Percentiles rank a stretch among this genome's conserved stretches.
Evolutionary conservation across 306 rosid genomes (phyloP).

Genomic region (Trichosanthes truncata): DNA sequence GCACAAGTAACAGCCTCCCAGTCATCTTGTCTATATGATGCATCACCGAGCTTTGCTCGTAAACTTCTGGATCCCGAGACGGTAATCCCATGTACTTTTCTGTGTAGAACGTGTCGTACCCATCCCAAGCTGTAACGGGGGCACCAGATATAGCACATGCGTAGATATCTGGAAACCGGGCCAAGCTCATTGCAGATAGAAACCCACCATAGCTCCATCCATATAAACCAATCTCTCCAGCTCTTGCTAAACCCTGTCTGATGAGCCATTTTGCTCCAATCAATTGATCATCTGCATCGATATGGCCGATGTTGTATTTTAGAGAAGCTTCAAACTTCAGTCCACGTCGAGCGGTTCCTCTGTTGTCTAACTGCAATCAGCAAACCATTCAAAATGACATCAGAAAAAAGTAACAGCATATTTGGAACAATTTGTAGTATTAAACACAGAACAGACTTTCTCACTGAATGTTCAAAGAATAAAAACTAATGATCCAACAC

Average conservation of each 20-base stretch:
- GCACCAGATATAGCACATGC: conserved; percentile 78
- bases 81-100: conserved; percentile 97
- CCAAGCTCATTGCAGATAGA: conserved; percentile 75
- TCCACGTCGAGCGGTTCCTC: conserved; percentile 90
- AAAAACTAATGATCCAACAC: conserved; percentile 4
- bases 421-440: neutral
- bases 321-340: conserved; percentile 68
- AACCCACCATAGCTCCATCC: conserved; percentile 99
- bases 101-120: conserved; percentile 89
- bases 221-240: conserved; percentile 69
- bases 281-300: conserved; percentile 82
- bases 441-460: neutral
- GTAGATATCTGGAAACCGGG: conserved; percentile 64
- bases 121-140: conserved; percentile 92
- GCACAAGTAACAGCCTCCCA: conserved; percentile 71
- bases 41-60: conserved; percentile 60
- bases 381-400: neutral
- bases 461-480: neutral
- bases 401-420: neutral
- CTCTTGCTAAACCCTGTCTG: conserved; percentile 61
- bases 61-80: conserved; percentile 31
- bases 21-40: conserved; percentile 58
- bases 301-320: conserved; percentile 49
- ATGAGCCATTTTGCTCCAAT: conserved; percentile 90
- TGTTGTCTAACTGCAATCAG: conserved; percentile 68